Conservation (phyloP, 1,284 basidiomycete genomes). For the Limonomyces culmigenus region DNA sequence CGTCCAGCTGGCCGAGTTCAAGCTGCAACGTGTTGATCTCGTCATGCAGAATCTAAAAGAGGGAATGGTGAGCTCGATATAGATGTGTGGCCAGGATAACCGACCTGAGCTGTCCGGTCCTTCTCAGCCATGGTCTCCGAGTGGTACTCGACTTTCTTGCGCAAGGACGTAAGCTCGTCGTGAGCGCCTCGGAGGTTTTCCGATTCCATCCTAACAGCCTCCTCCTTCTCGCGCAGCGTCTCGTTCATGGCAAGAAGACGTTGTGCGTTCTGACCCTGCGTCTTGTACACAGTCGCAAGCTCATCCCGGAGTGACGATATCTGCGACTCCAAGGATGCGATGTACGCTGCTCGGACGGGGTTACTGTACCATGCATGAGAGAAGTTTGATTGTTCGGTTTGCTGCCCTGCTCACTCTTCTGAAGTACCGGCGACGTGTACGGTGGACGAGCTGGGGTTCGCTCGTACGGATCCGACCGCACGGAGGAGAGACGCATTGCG, state of each 20-base stretch:
- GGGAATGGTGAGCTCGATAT: neutral
- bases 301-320: conserved; percentile 83
- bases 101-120: conserved; percentile 74
- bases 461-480: conserved; percentile 55
- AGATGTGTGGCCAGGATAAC: conserved; percentile 9
- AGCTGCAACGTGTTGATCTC: conserved; percentile 83
- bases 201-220: conserved; percentile 55
- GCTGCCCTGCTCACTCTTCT: conserved; percentile 43
- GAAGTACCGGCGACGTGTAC: conserved; percentile 44
- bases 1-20: conserved; percentile 79
- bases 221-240: conserved; percentile 83
- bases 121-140: conserved; percentile 76
- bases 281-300: conserved; percentile 87
- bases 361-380: conserved; percentile 28
- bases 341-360: conserved; percentile 73
- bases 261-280: conserved; percentile 91
- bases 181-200: conserved; percentile 59
- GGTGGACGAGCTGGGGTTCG: conserved; percentile 45
- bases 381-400: conserved; percentile 8
- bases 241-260: conserved; percentile 86
- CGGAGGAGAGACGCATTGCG: conserved; percentile 74
- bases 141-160: conserved; percentile 73
- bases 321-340: conserved; percentile 83
- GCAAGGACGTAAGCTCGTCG: conserved; percentile 55
- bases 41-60: conserved; percentile 72